Evolutionary conservation across 345 rosid species (phyloP).

Genomic region (Boechera divaricarpa): DNA sequence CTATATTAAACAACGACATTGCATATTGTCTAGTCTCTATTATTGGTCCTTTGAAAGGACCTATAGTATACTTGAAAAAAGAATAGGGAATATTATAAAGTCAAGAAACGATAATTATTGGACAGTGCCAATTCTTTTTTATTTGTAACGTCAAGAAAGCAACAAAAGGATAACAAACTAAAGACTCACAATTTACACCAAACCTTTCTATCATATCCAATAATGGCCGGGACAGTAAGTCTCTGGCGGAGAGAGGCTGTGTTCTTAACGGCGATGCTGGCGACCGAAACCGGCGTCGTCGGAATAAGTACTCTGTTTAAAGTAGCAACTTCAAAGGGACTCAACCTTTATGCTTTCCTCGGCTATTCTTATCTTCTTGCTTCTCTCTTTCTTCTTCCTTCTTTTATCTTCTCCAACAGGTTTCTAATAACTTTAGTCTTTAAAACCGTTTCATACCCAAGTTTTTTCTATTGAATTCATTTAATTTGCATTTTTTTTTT

Average conservation of each 20-base stretch:
- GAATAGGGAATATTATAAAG: too few relatives aligned
- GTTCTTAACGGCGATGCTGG: slow-evolving; percentile 64
- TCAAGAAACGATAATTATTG: too few relatives aligned
- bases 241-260: slow-evolving; percentile 51
- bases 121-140: neutral
- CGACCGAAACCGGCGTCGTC: slow-evolving; percentile 58
- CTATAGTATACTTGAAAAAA: too few relatives aligned
- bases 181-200: neutral
- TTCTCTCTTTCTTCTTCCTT: slow-evolving; percentile 77
- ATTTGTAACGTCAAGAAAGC: neutral
- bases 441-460: neutral
- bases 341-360: slow-evolving; percentile 67
- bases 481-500: neutral
- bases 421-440: slow-evolving; percentile 18
- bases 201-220: neutral
- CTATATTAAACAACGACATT: too few relatives aligned
- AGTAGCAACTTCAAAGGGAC: slow-evolving; percentile 70
- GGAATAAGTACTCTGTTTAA: slow-evolving; percentile 73
- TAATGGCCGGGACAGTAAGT: slow-evolving; percentile 46
- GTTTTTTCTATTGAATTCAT: neutral
- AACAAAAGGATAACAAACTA: neutral
- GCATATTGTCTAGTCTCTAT: too few relatives aligned
- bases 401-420: slow-evolving; percentile 72
- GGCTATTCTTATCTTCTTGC: slow-evolving; percentile 73
- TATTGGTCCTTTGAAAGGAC: too few relatives aligned